phyloP scores from a whole-genome alignment of 2,329 filamentous ascomycete species.

The Aspergillus spinulosporus region DNA sequence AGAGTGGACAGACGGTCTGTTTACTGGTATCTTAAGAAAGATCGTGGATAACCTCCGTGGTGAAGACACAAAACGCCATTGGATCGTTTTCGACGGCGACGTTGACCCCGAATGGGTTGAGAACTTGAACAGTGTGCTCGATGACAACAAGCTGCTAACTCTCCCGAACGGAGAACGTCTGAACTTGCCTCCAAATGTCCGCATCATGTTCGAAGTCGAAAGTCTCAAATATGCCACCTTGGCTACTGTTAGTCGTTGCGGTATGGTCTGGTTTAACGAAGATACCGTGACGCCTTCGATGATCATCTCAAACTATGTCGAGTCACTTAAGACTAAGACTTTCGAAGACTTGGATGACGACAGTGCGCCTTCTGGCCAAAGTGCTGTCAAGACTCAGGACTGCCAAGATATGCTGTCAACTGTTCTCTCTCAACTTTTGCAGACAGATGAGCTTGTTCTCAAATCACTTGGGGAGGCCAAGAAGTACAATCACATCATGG shows the following conservation, averaged over 20 bases:
- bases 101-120: constrained; percentile 99
- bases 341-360: constrained; percentile 98
- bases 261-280: constrained; percentile 99
- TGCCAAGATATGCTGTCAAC: constrained; percentile 79
- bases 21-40: constrained; percentile 95
- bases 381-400: constrained; percentile 73
- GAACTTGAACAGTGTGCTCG: constrained; percentile 98
- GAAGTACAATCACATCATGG: constrained; percentile 93
- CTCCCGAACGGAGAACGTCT: constrained; percentile 97
- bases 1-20: constrained; percentile 98
- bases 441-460: constrained; percentile 75
- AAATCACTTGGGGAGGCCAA: constrained; percentile 74
- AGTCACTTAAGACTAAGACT: constrained; percentile 74
- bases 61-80: constrained; percentile 94
- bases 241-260: constrained; percentile 97
- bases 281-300: constrained; percentile 91
- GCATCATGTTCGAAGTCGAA: constrained; percentile 99
- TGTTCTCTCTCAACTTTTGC: constrained; percentile 73
- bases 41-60: constrained; percentile 98
- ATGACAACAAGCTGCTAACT: constrained; percentile 97
- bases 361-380: constrained; percentile 71
- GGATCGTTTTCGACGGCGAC: constrained; percentile 99
- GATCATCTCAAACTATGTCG: constrained; percentile 89
- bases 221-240: constrained; percentile 95
- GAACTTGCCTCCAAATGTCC: constrained; percentile 88